Evolutionary conservation across 2,329 filamentous ascomycete species (phyloP).

Genomic region (Phialemoniopsis sp.): DNA sequence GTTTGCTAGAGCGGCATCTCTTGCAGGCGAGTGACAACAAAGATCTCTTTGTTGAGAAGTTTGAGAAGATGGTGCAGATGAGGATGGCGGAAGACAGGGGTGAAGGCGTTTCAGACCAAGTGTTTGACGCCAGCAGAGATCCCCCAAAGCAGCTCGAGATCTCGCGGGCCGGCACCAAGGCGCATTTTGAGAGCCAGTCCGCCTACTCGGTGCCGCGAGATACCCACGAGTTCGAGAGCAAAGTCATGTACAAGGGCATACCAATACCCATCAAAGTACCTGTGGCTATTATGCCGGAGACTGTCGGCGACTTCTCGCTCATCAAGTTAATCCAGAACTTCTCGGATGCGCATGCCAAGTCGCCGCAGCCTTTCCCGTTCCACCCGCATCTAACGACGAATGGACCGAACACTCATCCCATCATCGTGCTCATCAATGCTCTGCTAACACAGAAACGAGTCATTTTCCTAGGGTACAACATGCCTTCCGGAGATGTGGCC

Average conservation of each 20-base stretch:
- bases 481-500: constrained; percentile 91
- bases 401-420: constrained; percentile 84
- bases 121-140: constrained; percentile 42
- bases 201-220: constrained; percentile 80
- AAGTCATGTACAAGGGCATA: constrained; percentile 92
- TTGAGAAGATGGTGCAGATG: constrained; percentile 88
- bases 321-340: constrained; percentile 97
- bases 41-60: constrained; percentile 96
- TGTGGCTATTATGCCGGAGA: constrained; percentile 89
- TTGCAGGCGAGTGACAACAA: constrained; percentile 89
- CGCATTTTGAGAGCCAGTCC: constrained; percentile 56
- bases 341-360: constrained; percentile 74
- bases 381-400: constrained; percentile 94
- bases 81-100: constrained; percentile 64
- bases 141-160: constrained; percentile 43
- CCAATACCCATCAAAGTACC: constrained; percentile 96
- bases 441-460: constrained; percentile 94
- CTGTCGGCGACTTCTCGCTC: constrained; percentile 93
- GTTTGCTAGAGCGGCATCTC: constrained; percentile 77
- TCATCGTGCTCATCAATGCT: constrained; percentile 91
- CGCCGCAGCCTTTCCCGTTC: constrained; percentile 77
- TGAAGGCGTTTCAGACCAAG: constrained; percentile 34
- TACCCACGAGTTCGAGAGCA: constrained; percentile 96
- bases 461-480: constrained; percentile 92
- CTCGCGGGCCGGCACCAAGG: constrained; percentile 59